Evolutionary conservation across 2,329 filamentous ascomycete genomes (phyloP).

Genomic region (Gremmenia infestans): DNA sequence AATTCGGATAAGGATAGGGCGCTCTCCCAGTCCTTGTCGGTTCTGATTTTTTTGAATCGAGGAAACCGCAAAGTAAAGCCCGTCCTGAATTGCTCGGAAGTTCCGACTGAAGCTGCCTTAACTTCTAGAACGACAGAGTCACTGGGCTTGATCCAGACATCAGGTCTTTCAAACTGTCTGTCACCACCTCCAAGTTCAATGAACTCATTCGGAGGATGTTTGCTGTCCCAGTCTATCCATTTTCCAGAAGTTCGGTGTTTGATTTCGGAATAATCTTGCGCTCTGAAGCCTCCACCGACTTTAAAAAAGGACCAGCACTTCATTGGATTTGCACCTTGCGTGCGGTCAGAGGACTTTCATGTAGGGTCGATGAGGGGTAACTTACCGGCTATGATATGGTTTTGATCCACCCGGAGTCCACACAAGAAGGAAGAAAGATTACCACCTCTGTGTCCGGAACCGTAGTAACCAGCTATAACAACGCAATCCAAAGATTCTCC

Average conservation of each 20-base stretch:
- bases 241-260: slow-evolving; percentile 83
- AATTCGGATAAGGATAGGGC: slow-evolving; percentile 78
- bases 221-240: slow-evolving; percentile 80
- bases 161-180: slow-evolving; percentile 68
- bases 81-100: slow-evolving; percentile 72
- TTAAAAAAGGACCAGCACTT: slow-evolving; percentile 95
- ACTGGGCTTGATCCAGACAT: slow-evolving; percentile 86
- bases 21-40: slow-evolving; percentile 80
- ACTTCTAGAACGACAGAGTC: slow-evolving; percentile 85
- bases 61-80: slow-evolving; percentile 83
- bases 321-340: slow-evolving; percentile 49
- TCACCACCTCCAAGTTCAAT: slow-evolving; percentile 79
- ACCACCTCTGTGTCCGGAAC: slow-evolving; percentile 79
- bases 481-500: slow-evolving; percentile 89
- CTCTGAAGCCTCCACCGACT: slow-evolving; percentile 88
- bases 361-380: background rate
- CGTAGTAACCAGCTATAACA: slow-evolving; percentile 88
- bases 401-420: slow-evolving; percentile 70
- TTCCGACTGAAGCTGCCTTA: slow-evolving; percentile 75
- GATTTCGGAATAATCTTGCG: slow-evolving; percentile 79
- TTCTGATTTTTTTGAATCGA: slow-evolving; percentile 73
- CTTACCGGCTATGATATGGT: slow-evolving; percentile 47
- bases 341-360: background rate
- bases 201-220: slow-evolving; percentile 68
- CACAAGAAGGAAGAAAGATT: slow-evolving; percentile 84